A percentile compares a stretch with the other conserved stretches of the same genome.
Evolutionary conservation across 1,284 basidiomycete species (phyloP).

Genomic region (Quambalaria eucalypti): DNA sequence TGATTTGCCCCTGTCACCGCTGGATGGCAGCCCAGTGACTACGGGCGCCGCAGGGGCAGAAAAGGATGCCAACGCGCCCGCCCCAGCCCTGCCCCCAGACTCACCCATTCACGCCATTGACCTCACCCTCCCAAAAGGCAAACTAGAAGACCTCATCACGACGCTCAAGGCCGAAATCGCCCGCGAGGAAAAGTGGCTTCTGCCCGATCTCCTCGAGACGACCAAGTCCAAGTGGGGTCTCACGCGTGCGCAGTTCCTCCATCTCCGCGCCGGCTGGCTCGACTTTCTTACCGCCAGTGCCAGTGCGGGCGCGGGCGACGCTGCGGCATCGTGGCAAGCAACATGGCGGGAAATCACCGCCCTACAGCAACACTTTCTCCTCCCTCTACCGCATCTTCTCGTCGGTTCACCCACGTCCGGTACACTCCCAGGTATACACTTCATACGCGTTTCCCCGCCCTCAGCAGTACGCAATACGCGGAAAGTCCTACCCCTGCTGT

Average conservation of each 20-base stretch:
- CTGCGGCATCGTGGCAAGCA: not conserved
- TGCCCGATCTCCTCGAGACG: not conserved
- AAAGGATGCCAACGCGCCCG: not conserved
- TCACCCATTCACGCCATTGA: not conserved
- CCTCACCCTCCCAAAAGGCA: not conserved
- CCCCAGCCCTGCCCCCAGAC: not conserved
- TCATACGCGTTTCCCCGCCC: slow-evolving; percentile 2
- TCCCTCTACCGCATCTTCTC: not conserved
- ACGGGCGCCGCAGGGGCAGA: not conserved
- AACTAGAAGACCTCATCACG: not conserved
- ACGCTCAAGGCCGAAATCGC: not conserved
- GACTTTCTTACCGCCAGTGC: not conserved
- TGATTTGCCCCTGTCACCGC: not conserved
- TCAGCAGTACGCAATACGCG: slow-evolving; percentile 4
- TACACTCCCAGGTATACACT: not conserved
- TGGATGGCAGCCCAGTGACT: not conserved
- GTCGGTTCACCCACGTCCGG: not conserved
- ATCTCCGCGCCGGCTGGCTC: not conserved
- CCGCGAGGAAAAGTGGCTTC: not conserved
- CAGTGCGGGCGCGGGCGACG: not conserved
- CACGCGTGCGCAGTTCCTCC: not conserved
- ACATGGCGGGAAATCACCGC: not conserved
- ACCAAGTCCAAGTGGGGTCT: not conserved
- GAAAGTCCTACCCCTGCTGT: slow-evolving; percentile 43
- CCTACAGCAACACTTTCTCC: not conserved